Evolutionary conservation across 208 protist genomes (phyloP).

Genomic region (Acanthamoeba triangularis): DNA sequence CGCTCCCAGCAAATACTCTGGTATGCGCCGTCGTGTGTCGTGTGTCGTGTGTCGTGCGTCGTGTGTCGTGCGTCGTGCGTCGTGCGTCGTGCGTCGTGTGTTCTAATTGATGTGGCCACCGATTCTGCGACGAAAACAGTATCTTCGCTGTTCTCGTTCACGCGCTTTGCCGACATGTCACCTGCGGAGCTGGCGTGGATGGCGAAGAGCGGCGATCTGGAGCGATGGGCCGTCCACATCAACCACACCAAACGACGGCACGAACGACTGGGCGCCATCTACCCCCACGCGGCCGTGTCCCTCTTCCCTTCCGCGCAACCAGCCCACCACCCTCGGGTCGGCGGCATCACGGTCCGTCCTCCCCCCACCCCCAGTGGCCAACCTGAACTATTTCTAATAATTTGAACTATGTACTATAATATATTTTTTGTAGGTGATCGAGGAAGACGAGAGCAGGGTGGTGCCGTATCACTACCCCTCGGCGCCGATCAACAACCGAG

Average conservation of each 20-base stretch:
- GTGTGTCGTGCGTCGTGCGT: not conserved
- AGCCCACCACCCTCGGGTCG: not conserved
- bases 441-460: not conserved
- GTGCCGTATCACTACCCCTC: not conserved
- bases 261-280: not conserved
- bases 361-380: no score
- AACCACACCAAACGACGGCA: not conserved
- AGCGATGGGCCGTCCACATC: conserved; percentile 30
- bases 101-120: not conserved
- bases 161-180: conserved; percentile 72
- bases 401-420: not conserved
- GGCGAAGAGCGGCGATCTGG: not conserved
- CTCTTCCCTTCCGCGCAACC: not conserved
- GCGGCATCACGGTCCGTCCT: not conserved
- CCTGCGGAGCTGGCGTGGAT: conserved; percentile 72
- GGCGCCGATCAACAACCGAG: conserved; percentile 19
- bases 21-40: not conserved
- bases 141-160: conserved; percentile 60
- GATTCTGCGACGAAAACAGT: not conserved
- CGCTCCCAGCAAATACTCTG: not conserved
- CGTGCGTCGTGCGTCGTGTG: not conserved
- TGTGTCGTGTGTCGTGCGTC: not conserved
- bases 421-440: not conserved
- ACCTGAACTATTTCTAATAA: not conserved
- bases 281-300: not conserved